These are phyloP conservation scores for Leccinum broughii DNA, from an alignment of 768 basidiomycete species.

Conservation along the genomic window DNA sequence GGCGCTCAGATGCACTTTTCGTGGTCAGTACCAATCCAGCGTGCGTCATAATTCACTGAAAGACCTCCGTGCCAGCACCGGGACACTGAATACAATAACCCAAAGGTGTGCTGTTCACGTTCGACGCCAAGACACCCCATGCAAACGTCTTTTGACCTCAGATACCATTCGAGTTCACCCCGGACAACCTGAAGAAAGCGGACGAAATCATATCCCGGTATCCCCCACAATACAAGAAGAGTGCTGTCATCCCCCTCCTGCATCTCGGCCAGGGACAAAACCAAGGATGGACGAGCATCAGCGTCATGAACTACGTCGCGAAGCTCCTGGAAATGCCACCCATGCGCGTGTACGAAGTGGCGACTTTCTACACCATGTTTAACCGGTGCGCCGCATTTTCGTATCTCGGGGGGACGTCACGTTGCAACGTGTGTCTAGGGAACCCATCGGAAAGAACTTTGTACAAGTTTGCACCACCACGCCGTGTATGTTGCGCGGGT, in stretches of 20 bases:
- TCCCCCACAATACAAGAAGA: constrained; percentile 98
- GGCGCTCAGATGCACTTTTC: constrained; percentile 82
- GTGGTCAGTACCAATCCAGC: constrained; percentile 55
- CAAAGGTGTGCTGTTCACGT: constrained; percentile 53
- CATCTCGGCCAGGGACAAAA: constrained; percentile 98
- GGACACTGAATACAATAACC: constrained; percentile 93
- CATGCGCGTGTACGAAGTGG: constrained; percentile 99
- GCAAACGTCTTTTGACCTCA: constrained; percentile 31
- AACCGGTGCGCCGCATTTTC: constrained; percentile 67
- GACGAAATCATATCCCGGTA: constrained; percentile 90
- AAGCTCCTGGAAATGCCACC: constrained; percentile 91
- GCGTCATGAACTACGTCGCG: constrained; percentile 98
- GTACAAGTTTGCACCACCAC: constrained; percentile 99
- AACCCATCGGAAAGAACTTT: constrained; percentile 92
- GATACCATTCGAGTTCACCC: constrained; percentile 88
- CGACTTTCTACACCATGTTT: constrained; percentile 99
- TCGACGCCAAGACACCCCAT: not conserved
- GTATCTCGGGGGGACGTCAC: not conserved
- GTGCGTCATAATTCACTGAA: constrained; percentile 14
- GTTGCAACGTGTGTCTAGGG: constrained; percentile 44
- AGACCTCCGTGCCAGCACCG: constrained; percentile 65
- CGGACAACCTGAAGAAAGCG: constrained; percentile 82
- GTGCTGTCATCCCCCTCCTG: constrained; percentile 93
- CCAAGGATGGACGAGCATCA: constrained; percentile 97
- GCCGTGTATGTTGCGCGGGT: constrained; percentile 94